phyloP scores from a whole-genome alignment of 768 basidiomycete species.

The Lactifluus piperatus region DNA sequence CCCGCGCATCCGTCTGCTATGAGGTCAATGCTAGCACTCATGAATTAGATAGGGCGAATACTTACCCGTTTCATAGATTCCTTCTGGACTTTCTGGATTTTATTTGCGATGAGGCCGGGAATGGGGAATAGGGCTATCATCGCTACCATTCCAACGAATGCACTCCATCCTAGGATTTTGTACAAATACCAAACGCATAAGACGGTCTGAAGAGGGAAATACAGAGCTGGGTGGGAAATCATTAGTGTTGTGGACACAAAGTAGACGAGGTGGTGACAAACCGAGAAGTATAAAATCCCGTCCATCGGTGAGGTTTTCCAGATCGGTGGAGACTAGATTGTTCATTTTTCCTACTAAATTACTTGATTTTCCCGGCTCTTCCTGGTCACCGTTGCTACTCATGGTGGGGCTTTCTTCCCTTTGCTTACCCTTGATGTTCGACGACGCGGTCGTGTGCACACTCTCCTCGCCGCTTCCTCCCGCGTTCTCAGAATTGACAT shows the following conservation, averaged over 20 bases:
- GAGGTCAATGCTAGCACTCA: not conserved
- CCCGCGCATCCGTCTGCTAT: slow-evolving; percentile 37
- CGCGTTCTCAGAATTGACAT: not conserved
- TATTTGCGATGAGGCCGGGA: slow-evolving; percentile 33
- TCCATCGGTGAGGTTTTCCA: slow-evolving; percentile 27
- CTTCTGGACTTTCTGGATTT: slow-evolving; percentile 30
- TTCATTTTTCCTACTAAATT: slow-evolving; percentile 70
- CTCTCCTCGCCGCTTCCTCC: slow-evolving; percentile 16
- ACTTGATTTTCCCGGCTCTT: slow-evolving; percentile 20
- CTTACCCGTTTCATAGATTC: slow-evolving; percentile 35
- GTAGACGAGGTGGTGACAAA: not conserved
- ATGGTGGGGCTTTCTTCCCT: not conserved
- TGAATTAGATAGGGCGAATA: not conserved
- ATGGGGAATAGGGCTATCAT: slow-evolving; percentile 36
- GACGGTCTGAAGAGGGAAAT: slow-evolving; percentile 33
- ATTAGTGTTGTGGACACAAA: not conserved
- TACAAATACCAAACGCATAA: slow-evolving; percentile 37
- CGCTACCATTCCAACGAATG: slow-evolving; percentile 34
- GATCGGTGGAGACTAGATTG: slow-evolving; percentile 64
- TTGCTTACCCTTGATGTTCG: slow-evolving; percentile 20
- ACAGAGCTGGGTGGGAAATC: slow-evolving; percentile 23
- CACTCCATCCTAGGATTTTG: slow-evolving; percentile 42
- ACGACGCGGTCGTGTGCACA: slow-evolving; percentile 7
- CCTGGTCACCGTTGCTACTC: not conserved
- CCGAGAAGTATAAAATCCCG: slow-evolving; percentile 22